Base-by-base conservation (phyloP, 495 filamentous ascomycete genomes). In the Daldinia grandis region DNA sequence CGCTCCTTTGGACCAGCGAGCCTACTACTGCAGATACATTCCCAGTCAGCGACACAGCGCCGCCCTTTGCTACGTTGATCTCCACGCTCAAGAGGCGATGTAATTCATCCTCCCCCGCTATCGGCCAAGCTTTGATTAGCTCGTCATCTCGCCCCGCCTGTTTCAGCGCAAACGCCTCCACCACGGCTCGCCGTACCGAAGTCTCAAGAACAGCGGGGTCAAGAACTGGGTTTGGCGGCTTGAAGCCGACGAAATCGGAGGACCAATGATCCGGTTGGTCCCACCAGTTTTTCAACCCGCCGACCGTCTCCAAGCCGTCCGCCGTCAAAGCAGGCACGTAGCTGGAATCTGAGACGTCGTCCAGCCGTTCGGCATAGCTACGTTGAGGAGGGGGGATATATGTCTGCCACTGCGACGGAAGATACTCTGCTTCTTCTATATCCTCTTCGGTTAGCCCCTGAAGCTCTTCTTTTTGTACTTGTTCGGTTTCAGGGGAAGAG, bases 311-410 rank as follows among this genome's bases (percentile, higher is more conserved):
- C 57, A 95, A 78, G 0, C 83, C 88, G 8, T 87, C 81, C 76
- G 83, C 87, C 6, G 79, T 84, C 33, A 80, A 78, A 56, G 92
- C 90, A 27, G 86, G 85, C 53, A 78, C 72, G 75, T 94, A 94
- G 4, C 75, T 44, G 10, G 79, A 53, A 47, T 84, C 81, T 1
- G 68, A 67, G 8, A 84, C 70, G 9, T 78, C 71, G 14, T 69
- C 61, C 2, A 63, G 28, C 0, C 57, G 47, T 58, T 74, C 64
- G 35, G 75, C 70, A 25, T 73, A 49, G 50, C 58, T 50, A 40
- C 69, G 73, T 14, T 3, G 62, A 3, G 69, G 69, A 4, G 75
- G 75, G 1, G 51, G 42, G 4, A 27, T 14, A 28, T 64, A 77
- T 9, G 67, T 57, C n/a, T 63, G 19, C 58, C 53, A 57, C 14